Percentiles rank a stretch among this genome's conserved stretches.
Evolutionary conservation across 1,284 basidiomycete genomes (phyloP).

Genomic region (Ustilago loliicola): DNA sequence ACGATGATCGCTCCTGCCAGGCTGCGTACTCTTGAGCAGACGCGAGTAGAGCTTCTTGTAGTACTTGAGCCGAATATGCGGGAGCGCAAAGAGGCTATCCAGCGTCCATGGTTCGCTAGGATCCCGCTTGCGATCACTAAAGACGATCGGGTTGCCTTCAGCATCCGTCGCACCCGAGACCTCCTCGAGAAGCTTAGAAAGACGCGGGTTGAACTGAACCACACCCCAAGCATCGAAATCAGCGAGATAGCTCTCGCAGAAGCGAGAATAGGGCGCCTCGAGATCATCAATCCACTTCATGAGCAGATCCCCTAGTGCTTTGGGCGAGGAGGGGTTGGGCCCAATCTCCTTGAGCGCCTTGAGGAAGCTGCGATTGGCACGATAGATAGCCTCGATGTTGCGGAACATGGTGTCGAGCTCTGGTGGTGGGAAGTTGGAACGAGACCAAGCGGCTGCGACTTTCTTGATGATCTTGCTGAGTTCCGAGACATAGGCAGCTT

Average conservation of each 20-base stretch:
- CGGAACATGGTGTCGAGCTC: slow-evolving; percentile 95
- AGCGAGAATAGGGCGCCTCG: slow-evolving; percentile 86
- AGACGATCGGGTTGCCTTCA: slow-evolving; percentile 50
- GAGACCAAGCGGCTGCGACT: slow-evolving; percentile 96
- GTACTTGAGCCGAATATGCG: slow-evolving; percentile 86
- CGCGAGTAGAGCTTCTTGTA: slow-evolving; percentile 92
- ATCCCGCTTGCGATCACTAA: slow-evolving; percentile 56
- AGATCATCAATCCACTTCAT: slow-evolving; percentile 89
- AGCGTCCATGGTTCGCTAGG: slow-evolving; percentile 78
- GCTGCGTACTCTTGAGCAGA: slow-evolving; percentile 86
- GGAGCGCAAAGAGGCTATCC: slow-evolving; percentile 87
- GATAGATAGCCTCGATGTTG: slow-evolving; percentile 89
- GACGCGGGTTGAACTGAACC: slow-evolving; percentile 80
- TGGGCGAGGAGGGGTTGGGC: slow-evolving; percentile 90
- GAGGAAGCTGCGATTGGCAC: slow-evolving; percentile 83
- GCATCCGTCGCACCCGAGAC: slow-evolving; percentile 74
- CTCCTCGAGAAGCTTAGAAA: slow-evolving; percentile 78
- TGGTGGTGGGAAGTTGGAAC: slow-evolving; percentile 90
- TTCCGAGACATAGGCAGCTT: slow-evolving; percentile 91
- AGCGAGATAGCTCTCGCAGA: slow-evolving; percentile 79
- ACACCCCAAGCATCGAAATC: slow-evolving; percentile 88
- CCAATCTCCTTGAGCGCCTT: slow-evolving; percentile 91
- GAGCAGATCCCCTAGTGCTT: slow-evolving; percentile 91
- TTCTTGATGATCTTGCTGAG: slow-evolving; percentile 93
- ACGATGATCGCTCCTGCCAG: slow-evolving; percentile 88